Evolutionary conservation across 306 rosid species (phyloP), one percentile per base, ranked within the genome.

Genomic region (Luffa aegyptiaca): DNA sequence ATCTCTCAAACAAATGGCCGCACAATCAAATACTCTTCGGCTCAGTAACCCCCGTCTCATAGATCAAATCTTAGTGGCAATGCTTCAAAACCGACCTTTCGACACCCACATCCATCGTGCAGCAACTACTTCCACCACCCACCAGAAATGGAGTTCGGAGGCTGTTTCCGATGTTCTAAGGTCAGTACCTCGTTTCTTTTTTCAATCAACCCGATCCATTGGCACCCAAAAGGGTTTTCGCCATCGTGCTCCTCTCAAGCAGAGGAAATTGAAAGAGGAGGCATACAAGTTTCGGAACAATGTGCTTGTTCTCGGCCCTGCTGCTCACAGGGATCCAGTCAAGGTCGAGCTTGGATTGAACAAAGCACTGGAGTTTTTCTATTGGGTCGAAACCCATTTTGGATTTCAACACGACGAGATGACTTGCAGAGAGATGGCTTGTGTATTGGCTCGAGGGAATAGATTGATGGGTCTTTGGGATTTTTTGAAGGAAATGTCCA

Each of bases 361-460:
- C 64, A 92, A 89, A 70, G 92, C 97, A 41, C 73, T 89, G 10
- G 89, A 91, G n/a, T 95, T 95, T 87, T 93, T 75, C 83, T 84
- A 41, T 75, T 91, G 97, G 96, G 92, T 95, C 6, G 93, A 92
- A 77, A 55, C 80, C 80, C 75, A 80, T 13, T 90, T 87, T 49
- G 83, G 81, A 48, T 94, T 94, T 72, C 4, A 36, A 39, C 98
- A 92, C 81, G 48, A 77, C 20, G 93, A 95, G 81, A 37, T 42
- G 20, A 92, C 97, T 21, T 88, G 97, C 81, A 78, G 88, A 39
- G 92, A 95, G n/a, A 90, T 91, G 93, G 93, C 96, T 26, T 46
- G 85, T 12, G 85, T 95, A n/a, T 82, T 95, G 84, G 92, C 91
- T 20, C 86, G 80, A 79, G 93, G 86, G 37, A 86, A 82, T 55